Evolutionary conservation across 352 stramenopile species (phyloP), one percentile per base, ranked within the genome.

Genomic region (Peronospora farinosa): DNA sequence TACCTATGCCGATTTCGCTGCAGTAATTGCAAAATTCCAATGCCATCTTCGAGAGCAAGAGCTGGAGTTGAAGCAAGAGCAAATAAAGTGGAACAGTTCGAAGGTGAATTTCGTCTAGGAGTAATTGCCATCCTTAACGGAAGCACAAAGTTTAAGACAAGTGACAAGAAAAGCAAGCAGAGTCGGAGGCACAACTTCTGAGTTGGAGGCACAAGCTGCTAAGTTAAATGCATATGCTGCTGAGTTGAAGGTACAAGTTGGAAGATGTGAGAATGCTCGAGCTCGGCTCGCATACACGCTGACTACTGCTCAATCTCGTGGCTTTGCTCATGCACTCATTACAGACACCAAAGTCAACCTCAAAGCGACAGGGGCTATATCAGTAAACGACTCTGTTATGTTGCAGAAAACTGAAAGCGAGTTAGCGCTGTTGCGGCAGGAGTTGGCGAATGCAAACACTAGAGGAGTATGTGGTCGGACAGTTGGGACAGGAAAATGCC

Each of bases 201-300:
- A 55, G 30, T 55, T 89, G 19, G 72, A 84, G 42, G 47, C 38
- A 1, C 78, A 92, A n/a, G n/a, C n/a, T n/a, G n/a, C n/a, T n/a
- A n/a, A n/a, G n/a, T n/a, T n/a, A n/a, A n/a, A n/a, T n/a, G n/a
- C n/a, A n/a, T n/a, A n/a, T n/a, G n/a, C n/a, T n/a, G n/a, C n/a
- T n/a, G n/a, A n/a, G n/a, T n/a, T n/a, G n/a, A n/a, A n/a, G n/a
- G n/a, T n/a, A n/a, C n/a, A n/a, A n/a, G 31, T 48, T 92, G 28
- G 54, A 70, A 54, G 70, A 72, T 7, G 82, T 27, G 82, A 92
- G 63, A 72, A 77, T 21, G 74, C 77, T 41, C 75, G 82, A 7
- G 64, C 55, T 1, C 65, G 81, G 21, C 47, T 92, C 37, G 64
- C 85, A 19, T 54, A 78, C 35, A 87, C 74, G 15, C 55, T 89